Conservation (phyloP, 371 early-diverging fungal genomes). For the Lichtheimia hyalospora region DNA sequence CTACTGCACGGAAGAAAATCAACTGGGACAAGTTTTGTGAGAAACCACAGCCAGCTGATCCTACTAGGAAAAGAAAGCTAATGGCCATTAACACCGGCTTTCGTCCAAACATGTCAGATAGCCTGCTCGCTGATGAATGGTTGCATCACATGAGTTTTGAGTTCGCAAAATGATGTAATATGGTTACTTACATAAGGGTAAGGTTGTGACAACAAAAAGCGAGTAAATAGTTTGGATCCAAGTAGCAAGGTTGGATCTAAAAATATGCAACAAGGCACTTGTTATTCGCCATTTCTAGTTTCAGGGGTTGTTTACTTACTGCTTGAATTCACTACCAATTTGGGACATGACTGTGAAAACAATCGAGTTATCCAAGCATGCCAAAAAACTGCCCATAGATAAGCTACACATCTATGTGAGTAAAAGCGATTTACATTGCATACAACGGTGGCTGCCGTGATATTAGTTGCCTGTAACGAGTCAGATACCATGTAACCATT, state of each 20-base stretch:
- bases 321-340: slow-evolving; percentile 73
- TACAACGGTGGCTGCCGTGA: too few relatives aligned
- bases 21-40: slow-evolving; percentile 61
- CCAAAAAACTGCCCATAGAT: slow-evolving; percentile 59
- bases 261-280: not conserved
- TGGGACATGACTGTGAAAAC: slow-evolving; percentile 76
- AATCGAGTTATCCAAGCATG: slow-evolving; percentile 76
- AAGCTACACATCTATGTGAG: slow-evolving; percentile 18
- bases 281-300: too few relatives aligned
- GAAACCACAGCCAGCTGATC: slow-evolving; percentile 52
- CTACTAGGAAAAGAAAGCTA: slow-evolving; percentile 28
- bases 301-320: slow-evolving; percentile 15
- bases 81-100: slow-evolving; percentile 29
- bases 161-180: not conserved
- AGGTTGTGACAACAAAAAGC: slow-evolving; percentile 70
- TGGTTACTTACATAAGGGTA: slow-evolving; percentile 63
- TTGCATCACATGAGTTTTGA: slow-evolving; percentile 19
- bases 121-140: too few relatives aligned
- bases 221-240: slow-evolving; percentile 79
- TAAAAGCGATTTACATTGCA: too few relatives aligned
- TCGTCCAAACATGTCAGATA: slow-evolving; percentile 42
- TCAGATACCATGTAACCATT: too few relatives aligned
- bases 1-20: slow-evolving; percentile 71
- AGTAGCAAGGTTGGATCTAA: slow-evolving; percentile 45
- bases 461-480: too few relatives aligned